These are phyloP conservation scores for Lachancea nothofagi DNA, from an alignment of 805 yeast genomes.

Conservation along the genomic window DNA sequence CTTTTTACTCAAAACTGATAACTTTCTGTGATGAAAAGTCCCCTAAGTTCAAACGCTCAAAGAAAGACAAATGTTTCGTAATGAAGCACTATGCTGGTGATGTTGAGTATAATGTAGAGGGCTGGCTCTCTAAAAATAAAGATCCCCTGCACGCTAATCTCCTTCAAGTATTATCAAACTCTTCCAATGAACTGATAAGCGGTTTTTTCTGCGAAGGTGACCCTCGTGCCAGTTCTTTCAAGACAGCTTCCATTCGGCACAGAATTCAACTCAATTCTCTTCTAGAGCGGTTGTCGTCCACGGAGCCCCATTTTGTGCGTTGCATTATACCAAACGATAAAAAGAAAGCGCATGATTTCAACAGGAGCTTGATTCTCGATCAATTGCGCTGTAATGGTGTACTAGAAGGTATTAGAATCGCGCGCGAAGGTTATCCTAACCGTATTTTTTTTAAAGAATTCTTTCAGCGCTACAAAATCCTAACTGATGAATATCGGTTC, in stretches of 20 bases:
- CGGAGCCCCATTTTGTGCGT: slow-evolving; percentile 95
- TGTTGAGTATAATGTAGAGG: slow-evolving; percentile 88
- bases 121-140: slow-evolving; percentile 91
- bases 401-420: slow-evolving; percentile 93
- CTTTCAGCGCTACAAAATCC: slow-evolving; percentile 64
- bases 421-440: slow-evolving; percentile 95
- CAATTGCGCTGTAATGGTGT: slow-evolving; percentile 97
- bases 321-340: slow-evolving; percentile 87
- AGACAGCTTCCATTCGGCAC: slow-evolving; percentile 85
- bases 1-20: slow-evolving; percentile 76
- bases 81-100: slow-evolving; percentile 92
- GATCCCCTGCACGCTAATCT: slow-evolving; percentile 85
- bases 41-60: slow-evolving; percentile 63
- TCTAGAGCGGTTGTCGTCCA: slow-evolving; percentile 65
- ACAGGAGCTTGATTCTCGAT: slow-evolving; percentile 70
- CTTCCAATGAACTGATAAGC: slow-evolving; percentile 52
- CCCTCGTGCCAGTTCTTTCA: slow-evolving; percentile 38
- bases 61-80: slow-evolving; percentile 70
- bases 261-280: slow-evolving; percentile 73
- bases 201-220: slow-evolving; percentile 40
- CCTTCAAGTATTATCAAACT: slow-evolving; percentile 51
- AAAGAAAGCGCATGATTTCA: slow-evolving; percentile 66
- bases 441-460: slow-evolving; percentile 81
- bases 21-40: slow-evolving; percentile 53
- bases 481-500: slow-evolving; percentile 45